Conservation (phyloP, 83 land plant species). For the Isoetes engelmannii region DNA sequence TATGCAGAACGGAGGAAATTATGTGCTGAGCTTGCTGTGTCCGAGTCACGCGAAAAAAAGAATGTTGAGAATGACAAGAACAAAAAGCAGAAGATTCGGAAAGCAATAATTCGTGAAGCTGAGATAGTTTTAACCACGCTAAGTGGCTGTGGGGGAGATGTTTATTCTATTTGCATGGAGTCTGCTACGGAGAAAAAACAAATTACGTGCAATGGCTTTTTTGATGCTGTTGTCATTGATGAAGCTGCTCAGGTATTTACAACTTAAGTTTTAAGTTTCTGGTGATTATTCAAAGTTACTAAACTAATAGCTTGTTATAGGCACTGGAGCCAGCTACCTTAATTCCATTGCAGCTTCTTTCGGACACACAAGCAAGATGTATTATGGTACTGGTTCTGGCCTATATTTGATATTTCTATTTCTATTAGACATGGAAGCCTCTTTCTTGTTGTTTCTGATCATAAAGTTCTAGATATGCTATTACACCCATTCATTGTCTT, state of each 20-base stretch:
- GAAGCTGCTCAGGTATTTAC: constrained; percentile 86
- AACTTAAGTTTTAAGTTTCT: background rate
- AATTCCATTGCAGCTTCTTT: constrained; percentile 88
- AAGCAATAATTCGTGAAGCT: constrained; percentile 64
- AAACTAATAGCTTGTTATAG: constrained; percentile 27
- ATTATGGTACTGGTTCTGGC: constrained; percentile 51
- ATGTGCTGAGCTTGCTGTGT: constrained; percentile 50
- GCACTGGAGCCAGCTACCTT: constrained; percentile 97
- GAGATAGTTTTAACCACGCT: constrained; percentile 81
- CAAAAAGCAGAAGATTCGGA: constrained; percentile 47
- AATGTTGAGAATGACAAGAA: constrained; percentile 44
- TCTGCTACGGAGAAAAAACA: constrained; percentile 24
- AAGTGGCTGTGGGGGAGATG: constrained; percentile 93
- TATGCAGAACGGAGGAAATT: constrained; percentile 54
- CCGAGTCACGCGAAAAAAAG: constrained; percentile 57
- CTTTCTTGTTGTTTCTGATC: too few species aligned
- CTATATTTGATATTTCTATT: too few species aligned
- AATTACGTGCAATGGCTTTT: constrained; percentile 47
- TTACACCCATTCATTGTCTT: too few species aligned
- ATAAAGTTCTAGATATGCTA: too few species aligned
- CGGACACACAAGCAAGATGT: constrained; percentile 63
- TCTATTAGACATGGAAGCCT: too few species aligned
- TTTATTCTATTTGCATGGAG: constrained; percentile 83
- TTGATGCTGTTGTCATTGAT: constrained; percentile 96
- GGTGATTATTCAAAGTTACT: background rate